Evolutionary conservation across 2,329 filamentous ascomycete species (phyloP).

Genomic region (Diplodia scrobiculata): DNA sequence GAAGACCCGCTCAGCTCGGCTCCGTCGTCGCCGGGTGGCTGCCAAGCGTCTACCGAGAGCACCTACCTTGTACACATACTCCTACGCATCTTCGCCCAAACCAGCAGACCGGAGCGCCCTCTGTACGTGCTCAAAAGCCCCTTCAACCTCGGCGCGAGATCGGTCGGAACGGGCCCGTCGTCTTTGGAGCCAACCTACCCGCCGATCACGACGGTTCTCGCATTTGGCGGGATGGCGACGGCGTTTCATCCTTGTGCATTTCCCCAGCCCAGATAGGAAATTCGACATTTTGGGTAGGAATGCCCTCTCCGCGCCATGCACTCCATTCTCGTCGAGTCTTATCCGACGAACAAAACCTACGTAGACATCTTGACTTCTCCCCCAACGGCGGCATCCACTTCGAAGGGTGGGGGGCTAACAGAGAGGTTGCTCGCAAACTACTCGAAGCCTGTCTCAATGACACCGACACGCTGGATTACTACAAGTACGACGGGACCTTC

Average conservation of each 20-base stretch:
- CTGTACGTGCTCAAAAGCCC: not conserved
- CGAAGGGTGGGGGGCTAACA: too few relatives aligned
- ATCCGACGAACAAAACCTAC: too few relatives aligned
- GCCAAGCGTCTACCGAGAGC: too few relatives aligned
- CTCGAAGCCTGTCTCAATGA: too few relatives aligned
- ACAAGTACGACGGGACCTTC: not conserved
- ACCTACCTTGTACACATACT: not conserved
- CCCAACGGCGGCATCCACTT: too few relatives aligned
- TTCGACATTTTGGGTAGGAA: too few relatives aligned
- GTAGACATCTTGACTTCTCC: too few relatives aligned
- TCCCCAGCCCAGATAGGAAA: too few relatives aligned
- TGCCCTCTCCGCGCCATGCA: not conserved
- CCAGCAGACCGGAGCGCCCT: not conserved
- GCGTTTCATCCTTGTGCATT: too few relatives aligned
- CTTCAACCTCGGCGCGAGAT: not conserved
- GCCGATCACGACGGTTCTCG: not conserved
- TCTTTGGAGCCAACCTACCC: not conserved
- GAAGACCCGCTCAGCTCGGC: too few relatives aligned
- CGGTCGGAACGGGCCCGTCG: not conserved
- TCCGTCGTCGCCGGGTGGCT: too few relatives aligned
- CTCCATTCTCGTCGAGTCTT: not conserved
- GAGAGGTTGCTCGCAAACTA: too few relatives aligned
- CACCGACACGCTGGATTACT: not conserved
- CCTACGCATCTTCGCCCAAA: not conserved
- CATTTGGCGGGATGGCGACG: not conserved